A percentile compares a stretch with the other conserved stretches of the same genome.
Conservation (phyloP, 2,329 filamentous ascomycete genomes). For the Huntiella omanensis region DNA sequence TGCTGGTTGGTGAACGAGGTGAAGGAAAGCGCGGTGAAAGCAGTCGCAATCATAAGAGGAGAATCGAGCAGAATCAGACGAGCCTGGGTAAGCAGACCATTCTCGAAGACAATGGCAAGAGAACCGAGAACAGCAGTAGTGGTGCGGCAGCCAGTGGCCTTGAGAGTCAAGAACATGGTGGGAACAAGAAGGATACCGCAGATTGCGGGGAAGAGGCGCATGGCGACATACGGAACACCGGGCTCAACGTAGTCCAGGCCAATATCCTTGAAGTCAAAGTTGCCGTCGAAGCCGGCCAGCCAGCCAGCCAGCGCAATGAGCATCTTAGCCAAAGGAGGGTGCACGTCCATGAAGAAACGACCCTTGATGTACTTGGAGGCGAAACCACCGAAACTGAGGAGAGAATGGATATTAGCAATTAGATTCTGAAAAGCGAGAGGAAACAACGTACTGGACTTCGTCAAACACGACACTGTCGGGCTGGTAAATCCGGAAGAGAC, state of each 20-base stretch:
- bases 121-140: conserved; percentile 69
- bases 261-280: conserved; percentile 99
- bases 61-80: conserved; percentile 92
- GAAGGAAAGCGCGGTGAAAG: conserved; percentile 77
- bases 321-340: conserved; percentile 89
- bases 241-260: conserved; percentile 96
- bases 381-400: conserved; percentile 77
- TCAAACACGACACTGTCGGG: conserved; percentile 95
- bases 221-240: conserved; percentile 87
- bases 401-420: neutral
- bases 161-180: conserved; percentile 85
- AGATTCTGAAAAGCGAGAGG: neutral
- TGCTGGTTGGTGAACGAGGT: conserved; percentile 92
- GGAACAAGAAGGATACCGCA: conserved; percentile 78
- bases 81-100: conserved; percentile 85
- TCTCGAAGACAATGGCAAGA: conserved; percentile 83
- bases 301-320: conserved; percentile 89
- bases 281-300: conserved; percentile 83
- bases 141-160: conserved; percentile 75
- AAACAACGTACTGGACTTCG: conserved; percentile 74
- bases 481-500: conserved; percentile 89
- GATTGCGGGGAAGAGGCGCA: conserved; percentile 83
- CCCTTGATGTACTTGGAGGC: conserved; percentile 99
- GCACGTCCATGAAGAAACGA: conserved; percentile 99
- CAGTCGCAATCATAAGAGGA: conserved; percentile 81